Conservation (phyloP, 2,329 filamentous ascomycete species). For the Fusarium albidum region DNA sequence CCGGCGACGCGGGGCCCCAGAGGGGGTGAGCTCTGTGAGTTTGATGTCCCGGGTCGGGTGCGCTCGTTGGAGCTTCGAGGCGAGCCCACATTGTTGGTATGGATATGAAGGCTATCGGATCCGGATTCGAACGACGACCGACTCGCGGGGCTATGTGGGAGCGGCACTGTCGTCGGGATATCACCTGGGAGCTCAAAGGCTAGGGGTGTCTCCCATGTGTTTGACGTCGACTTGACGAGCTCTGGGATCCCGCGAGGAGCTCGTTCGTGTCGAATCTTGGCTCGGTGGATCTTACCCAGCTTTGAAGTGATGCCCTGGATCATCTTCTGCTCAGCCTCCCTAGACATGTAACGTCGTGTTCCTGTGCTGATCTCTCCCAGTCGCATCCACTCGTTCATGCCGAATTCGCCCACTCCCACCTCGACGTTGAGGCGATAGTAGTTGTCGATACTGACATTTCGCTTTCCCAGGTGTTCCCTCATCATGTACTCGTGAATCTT, state of each 20-base stretch:
- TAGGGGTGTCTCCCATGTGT: slow-evolving; percentile 54
- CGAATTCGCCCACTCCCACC: slow-evolving; percentile 94
- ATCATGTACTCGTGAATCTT: slow-evolving; percentile 88
- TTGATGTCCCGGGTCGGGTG: slow-evolving; percentile 46
- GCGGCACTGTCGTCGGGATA: slow-evolving; percentile 52
- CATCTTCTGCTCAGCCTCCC: slow-evolving; percentile 77
- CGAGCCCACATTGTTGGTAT: slow-evolving; percentile 47
- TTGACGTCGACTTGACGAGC: slow-evolving; percentile 52
- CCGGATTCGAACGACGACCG: slow-evolving; percentile 67
- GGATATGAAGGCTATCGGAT: slow-evolving; percentile 56
- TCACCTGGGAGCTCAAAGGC: slow-evolving; percentile 68
- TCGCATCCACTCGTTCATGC: slow-evolving; percentile 97
- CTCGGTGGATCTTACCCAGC: slow-evolving; percentile 82
- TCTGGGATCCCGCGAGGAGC: slow-evolving; percentile 53
- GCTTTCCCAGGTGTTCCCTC: slow-evolving; percentile 76
- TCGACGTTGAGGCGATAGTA: slow-evolving; percentile 98
- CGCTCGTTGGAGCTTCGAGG: slow-evolving; percentile 61
- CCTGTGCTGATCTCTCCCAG: slow-evolving; percentile 95
- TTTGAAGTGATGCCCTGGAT: slow-evolving; percentile 80
- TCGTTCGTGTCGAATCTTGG: slow-evolving; percentile 73
- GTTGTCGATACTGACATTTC: slow-evolving; percentile 84
- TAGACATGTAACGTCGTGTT: slow-evolving; percentile 83
- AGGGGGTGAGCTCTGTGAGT: slow-evolving; percentile 39
- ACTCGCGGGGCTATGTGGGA: slow-evolving; percentile 50
- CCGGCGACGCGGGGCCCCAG: slow-evolving; percentile 35